Base-by-base conservation (phyloP, 768 basidiomycete genomes). In the Lactarius vividus region DNA sequence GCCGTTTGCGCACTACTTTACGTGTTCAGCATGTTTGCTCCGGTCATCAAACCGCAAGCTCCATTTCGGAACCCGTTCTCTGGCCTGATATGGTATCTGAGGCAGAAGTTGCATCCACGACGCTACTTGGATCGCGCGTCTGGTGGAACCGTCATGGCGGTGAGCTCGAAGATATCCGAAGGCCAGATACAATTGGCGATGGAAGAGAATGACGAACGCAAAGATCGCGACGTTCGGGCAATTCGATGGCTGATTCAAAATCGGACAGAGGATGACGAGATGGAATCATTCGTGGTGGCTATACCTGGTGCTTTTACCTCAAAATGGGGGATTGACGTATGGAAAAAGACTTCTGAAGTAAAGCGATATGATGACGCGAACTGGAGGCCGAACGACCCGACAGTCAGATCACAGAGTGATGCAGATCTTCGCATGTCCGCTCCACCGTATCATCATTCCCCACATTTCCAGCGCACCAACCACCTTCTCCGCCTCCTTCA, bases 51-150 rank as follows among this genome's bases (percentile, higher is more conserved):
- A 1, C 61, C 61, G 2, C 60, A 66, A 35, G 54, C 61, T 4
- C 61, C 61, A 18, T 66, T 62, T 35, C 61, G 58, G 23, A 57
- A 39, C 29, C 57, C 65, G n/a, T 37, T 58, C 13, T 58, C 65
- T 7, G 61, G 56, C 23, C n/a, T 59, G 4, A 52, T 66, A 44
- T 66, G 61, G 65, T 56, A 53, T 28, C 5, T 66, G 10, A 39
- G 18, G 20, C 65, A 62, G 56, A 57, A 29, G 16, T 13, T 65
- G 18, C 59, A 39, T 3, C 29, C 23, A 15, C 23, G 28, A 26
- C 13, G 37, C 10, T 46, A 54, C 44, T 42, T 18, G 46, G 53
- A 20, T 39, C 37, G 28, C 49, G 55, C 54, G 0, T 39, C 55
- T 4, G 11, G 28, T 16, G 33, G 56, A 11, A 18, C 15, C n/a